A percentile compares a stretch with the other conserved stretches of the same genome.
These are phyloP conservation scores for Backusella macrospora DNA, from an alignment of 192 early-diverging fungal species.

Conservation along the genomic window DNA sequence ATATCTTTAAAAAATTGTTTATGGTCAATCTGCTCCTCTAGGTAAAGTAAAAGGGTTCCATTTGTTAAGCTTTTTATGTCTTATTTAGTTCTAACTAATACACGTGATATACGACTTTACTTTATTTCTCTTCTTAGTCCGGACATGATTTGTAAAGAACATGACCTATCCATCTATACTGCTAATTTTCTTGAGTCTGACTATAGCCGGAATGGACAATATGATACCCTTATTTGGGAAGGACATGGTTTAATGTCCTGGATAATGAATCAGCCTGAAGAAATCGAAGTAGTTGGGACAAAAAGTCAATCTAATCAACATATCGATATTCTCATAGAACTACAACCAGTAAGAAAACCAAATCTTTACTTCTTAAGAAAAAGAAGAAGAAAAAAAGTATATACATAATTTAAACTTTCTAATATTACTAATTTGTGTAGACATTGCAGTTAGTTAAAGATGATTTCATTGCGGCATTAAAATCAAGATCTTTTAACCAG, in stretches of 20 bases:
- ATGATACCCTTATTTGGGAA: conserved; percentile 35
- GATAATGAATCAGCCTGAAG: conserved; percentile 30
- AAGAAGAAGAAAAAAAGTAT: neutral
- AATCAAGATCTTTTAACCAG: conserved; percentile 20
- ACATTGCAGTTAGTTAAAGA: conserved; percentile 29
- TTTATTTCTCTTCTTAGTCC: conserved; percentile 31
- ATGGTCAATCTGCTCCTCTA: conserved; percentile 39
- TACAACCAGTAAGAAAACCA: conserved; percentile 35
- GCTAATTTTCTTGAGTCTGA: conserved; percentile 37
- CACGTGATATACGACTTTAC: conserved; percentile 26
- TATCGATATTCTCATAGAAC: conserved; percentile 26
- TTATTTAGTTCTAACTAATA: neutral
- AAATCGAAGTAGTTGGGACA: conserved; percentile 26
- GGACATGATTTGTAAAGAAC: conserved; percentile 40
- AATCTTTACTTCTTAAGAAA: neutral
- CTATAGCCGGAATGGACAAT: neutral
- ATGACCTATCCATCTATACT: conserved; percentile 40
- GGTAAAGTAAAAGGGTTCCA: conserved; percentile 30
- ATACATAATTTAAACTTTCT: neutral
- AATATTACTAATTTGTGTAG: conserved; percentile 2
- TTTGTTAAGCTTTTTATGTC: neutral
- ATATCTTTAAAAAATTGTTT: conserved; percentile 39
- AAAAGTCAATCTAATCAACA: neutral
- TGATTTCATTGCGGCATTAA: conserved; percentile 27
- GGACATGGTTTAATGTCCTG: conserved; percentile 43